These are phyloP conservation scores for Phytophthora citricola DNA, from an alignment of 352 stramenopile species.

Conservation along the genomic window DNA sequence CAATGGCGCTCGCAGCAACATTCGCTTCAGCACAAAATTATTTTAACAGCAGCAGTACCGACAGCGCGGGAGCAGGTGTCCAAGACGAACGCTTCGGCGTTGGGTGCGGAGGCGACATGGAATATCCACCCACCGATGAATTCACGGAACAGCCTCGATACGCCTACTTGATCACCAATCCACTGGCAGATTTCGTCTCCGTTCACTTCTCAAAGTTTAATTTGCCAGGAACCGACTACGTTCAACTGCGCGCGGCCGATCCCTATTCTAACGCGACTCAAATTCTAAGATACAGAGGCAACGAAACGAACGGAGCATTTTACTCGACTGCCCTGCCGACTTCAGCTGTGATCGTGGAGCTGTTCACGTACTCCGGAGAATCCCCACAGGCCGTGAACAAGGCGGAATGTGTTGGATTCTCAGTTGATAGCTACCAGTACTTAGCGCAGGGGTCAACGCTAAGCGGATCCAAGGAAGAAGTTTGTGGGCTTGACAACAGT, in stretches of 20 bases:
- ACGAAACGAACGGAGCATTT: constrained; percentile 35
- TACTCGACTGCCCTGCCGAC: constrained; percentile 44
- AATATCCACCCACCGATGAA: constrained; percentile 34
- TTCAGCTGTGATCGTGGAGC: constrained; percentile 51
- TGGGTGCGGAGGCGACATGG: constrained; percentile 35
- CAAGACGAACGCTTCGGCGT: constrained; percentile 33
- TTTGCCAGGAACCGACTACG: constrained; percentile 56
- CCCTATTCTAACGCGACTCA: constrained; percentile 28
- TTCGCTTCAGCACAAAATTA: constrained; percentile 2
- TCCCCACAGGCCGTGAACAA: neutral
- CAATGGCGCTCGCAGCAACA: constrained; percentile 5
- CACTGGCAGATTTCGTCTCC: constrained; percentile 55
- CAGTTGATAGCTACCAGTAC: constrained; percentile 54
- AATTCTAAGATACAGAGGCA: constrained; percentile 42
- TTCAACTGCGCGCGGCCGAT: constrained; percentile 49
- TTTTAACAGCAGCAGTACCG: constrained; percentile 8
- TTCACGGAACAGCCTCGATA: constrained; percentile 37
- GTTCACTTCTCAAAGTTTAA: constrained; percentile 75
- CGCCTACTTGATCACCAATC: constrained; percentile 48
- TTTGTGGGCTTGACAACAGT: constrained; percentile 66
- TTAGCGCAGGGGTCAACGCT: constrained; percentile 23
- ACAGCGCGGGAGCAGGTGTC: constrained; percentile 7
- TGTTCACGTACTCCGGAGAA: constrained; percentile 35
- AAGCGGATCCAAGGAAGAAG: constrained; percentile 42
- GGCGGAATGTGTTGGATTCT: constrained; percentile 52